These are phyloP conservation scores for Phylloporus rhodoxanthus DNA, from an alignment of 768 basidiomycete genomes.

Conservation along the genomic window DNA sequence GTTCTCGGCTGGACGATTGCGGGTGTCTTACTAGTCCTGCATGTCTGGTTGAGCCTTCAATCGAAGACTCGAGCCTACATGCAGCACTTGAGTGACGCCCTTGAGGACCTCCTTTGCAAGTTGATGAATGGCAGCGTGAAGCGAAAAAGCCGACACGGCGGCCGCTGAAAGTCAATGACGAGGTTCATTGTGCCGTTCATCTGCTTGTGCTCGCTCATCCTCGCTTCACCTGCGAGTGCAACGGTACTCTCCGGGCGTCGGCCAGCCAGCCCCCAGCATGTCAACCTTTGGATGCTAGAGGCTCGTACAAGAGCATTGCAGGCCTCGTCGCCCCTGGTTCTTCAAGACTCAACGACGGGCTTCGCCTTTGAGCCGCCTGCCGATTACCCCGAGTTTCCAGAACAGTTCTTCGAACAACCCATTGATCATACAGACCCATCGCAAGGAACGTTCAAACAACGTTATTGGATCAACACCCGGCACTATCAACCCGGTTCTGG, in stretches of 20 bases:
- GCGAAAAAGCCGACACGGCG: not conserved
- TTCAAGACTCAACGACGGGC: slow-evolving; percentile 15
- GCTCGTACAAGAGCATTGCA: slow-evolving; percentile 17
- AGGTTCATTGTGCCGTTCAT: slow-evolving; percentile 10
- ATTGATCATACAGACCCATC: slow-evolving; percentile 70
- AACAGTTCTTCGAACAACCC: slow-evolving; percentile 76
- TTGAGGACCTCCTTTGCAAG: no score
- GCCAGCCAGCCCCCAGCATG: slow-evolving; percentile 47
- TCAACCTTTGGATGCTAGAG: slow-evolving; percentile 60
- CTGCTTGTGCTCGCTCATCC: slow-evolving; percentile 9
- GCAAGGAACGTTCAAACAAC: slow-evolving; percentile 68
- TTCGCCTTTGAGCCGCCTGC: slow-evolving; percentile 5
- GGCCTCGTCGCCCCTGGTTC: slow-evolving; percentile 16
- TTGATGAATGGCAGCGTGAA: no score
- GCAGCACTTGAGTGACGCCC: no score
- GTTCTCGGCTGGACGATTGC: no score
- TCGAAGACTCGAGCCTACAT: no score
- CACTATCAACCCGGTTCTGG: slow-evolving; percentile 67
- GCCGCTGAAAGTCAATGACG: slow-evolving; percentile 3
- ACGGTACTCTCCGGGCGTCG: slow-evolving; percentile 7
- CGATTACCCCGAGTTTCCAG: slow-evolving; percentile 40
- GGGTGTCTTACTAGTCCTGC: no score
- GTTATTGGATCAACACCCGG: slow-evolving; percentile 88
- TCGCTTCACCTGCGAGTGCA: slow-evolving; percentile 9
- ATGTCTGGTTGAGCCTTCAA: no score